Evolutionary conservation across 768 basidiomycete genomes (phyloP), one percentile per base, ranked within the genome.

Genomic region (Agaricus sinodeliciosus): DNA sequence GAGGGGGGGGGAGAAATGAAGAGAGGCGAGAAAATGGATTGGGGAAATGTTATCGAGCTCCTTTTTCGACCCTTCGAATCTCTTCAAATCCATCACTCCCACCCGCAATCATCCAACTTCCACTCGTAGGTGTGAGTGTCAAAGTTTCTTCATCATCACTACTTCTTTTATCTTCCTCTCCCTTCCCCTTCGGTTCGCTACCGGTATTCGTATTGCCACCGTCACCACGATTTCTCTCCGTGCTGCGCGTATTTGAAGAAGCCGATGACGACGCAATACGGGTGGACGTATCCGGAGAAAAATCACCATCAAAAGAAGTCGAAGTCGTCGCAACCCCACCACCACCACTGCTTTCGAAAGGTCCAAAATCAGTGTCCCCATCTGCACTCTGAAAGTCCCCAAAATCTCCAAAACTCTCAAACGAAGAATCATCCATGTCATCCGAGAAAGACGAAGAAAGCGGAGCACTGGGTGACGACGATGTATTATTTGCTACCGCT

Each of bases 401-500:
- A 61, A 91, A 90, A 57, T 90, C 89, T 13, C 87, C 87, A 61
- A 90, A 90, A 50, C 72, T 73, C 47, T 84, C 84, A 58, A 89
- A 90, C 8, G 85, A 78, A 3, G 77, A 73, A 49, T 84, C 81
- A 43, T 77, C 78, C 63, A 75, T 72, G 43, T 88, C 87, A 31
- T 85, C 85, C 0, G 82, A 78, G 54, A 81, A 43, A 9, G 58
- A 78, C 2, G 78, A 75, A 0, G 79, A 76, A 3, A 74, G 69
- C 57, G 80, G 80, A 2, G 76, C 79, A 0, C 78, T 77, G 55
- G 85, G 74, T 15, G 75, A 60, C 27, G 72, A 31, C 31, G 31
- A 31, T 11, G 31, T 31, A 11, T 31, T 68, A 37, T 69, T 67
- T 0, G 72, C 28, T 41, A 50, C 47, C 12, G 76, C 75, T 0